These are phyloP conservation scores for Cyberlindnera samutprakarnensis DNA, from an alignment of 805 yeast species.

Conservation along the genomic window DNA sequence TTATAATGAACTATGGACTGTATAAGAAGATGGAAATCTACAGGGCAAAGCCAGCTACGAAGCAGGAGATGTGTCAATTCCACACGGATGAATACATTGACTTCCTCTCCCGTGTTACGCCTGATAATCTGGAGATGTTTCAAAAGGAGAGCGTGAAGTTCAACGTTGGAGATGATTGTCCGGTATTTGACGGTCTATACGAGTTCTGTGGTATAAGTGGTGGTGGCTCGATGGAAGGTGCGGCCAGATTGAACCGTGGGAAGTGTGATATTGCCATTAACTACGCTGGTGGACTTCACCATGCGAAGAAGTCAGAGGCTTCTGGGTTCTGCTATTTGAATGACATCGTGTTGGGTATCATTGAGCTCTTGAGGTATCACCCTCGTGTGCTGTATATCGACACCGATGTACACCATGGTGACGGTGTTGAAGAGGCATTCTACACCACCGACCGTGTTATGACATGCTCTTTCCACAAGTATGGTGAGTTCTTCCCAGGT, in stretches of 20 bases:
- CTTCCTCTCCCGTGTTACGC: constrained; percentile 82
- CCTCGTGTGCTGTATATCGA: constrained; percentile 85
- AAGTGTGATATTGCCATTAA: constrained; percentile 89
- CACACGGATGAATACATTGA: constrained; percentile 97
- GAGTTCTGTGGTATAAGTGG: constrained; percentile 75
- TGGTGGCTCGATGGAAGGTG: constrained; percentile 88
- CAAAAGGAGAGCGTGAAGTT: constrained; percentile 84
- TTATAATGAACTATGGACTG: constrained; percentile 94
- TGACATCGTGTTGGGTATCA: constrained; percentile 80
- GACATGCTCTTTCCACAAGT: constrained; percentile 88
- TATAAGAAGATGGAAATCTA: constrained; percentile 92
- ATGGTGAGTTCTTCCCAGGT: constrained; percentile 90
- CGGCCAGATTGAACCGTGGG: constrained; percentile 71
- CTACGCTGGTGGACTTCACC: constrained; percentile 92
- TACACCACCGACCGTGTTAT: constrained; percentile 87
- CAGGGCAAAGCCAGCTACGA: constrained; percentile 95
- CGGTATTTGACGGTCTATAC: constrained; percentile 72
- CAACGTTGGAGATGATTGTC: constrained; percentile 95
- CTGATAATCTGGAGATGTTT: constrained; percentile 83
- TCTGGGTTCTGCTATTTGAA: constrained; percentile 88
- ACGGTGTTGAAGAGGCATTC: constrained; percentile 92
- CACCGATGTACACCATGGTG: constrained; percentile 91
- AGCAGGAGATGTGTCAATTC: constrained; percentile 96
- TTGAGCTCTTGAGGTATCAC: constrained; percentile 71
- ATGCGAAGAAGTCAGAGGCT: constrained; percentile 85